A percentile compares a stretch with the other conserved stretches of the same genome.
These are phyloP conservation scores for Amaranthus cruentus DNA, from an alignment of 148 eudicot genomes.

Conservation along the genomic window DNA sequence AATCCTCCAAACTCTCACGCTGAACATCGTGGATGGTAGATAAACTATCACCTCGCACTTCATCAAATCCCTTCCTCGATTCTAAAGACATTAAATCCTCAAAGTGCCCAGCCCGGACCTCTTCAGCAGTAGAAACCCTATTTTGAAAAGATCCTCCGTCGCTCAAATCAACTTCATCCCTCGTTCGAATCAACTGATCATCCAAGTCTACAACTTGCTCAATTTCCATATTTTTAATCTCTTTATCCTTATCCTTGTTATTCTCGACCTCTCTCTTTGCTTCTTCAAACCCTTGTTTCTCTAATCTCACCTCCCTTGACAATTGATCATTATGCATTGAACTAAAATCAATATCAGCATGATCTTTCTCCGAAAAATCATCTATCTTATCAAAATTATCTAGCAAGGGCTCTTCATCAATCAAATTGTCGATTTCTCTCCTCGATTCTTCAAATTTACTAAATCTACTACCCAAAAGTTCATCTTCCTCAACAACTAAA, in stretches of 20 bases:
- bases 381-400: conserved; percentile 19
- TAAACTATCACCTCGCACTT: conserved; percentile 7
- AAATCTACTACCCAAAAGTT: conserved; percentile 20
- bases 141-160: conserved; percentile 18
- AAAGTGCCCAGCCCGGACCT: conserved; percentile 26
- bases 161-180: conserved; percentile 13
- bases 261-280: conserved; percentile 14
- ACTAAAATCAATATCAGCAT: conserved; percentile 18
- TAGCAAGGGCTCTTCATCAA: conserved; percentile 25
- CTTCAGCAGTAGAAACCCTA: conserved; percentile 20
- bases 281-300: conserved; percentile 23
- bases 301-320: conserved; percentile 27
- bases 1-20: conserved; percentile 26
- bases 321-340: conserved; percentile 22
- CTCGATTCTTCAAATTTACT: conserved; percentile 24
- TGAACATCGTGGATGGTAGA: conserved; percentile 3
- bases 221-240: conserved; percentile 15
- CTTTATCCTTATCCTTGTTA: background rate
- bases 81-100: conserved; percentile 36
- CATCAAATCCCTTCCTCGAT: conserved; percentile 35
- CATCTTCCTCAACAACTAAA: conserved; percentile 33
- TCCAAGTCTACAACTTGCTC: conserved; percentile 17
- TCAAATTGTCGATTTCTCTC: conserved; percentile 30
- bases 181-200: conserved; percentile 16
- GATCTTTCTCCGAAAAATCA: conserved; percentile 17